Base-by-base conservation (phyloP, 345 rosid genomes). In the Bretschneidera sinensis region DNA sequence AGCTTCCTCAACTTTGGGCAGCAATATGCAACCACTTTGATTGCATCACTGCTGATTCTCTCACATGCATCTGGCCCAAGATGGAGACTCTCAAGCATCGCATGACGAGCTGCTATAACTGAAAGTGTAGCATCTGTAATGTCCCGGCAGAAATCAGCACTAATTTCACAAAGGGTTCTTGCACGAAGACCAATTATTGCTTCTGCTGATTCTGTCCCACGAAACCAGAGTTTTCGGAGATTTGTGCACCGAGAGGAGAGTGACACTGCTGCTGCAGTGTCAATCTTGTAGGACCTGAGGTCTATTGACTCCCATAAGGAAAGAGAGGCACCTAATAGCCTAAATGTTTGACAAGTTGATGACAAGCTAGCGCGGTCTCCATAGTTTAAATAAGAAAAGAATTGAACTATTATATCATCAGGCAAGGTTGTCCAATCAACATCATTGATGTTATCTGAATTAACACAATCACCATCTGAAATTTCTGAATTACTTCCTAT, bases 31-130 rank as follows among this genome's bases (percentile, higher is more conserved):
- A 73, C 34, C 34, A 70, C 72, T 70, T 70, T 70, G 57, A 73
- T 73, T 6, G 70, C 81, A 59, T 77, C 77, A 31, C 77, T 73
- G 17, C 70, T 77, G 19, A 77, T 66, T 54, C 66, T 73, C 77
- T n/a, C n/a, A n/a, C n/a, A n/a, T n/a, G n/a, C n/a, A n/a, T n/a
- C n/a, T n/a, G n/a, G n/a, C n/a, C n/a, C 75, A 58, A 77, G 72
- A 55, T 65, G 64, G 60, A 77, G 66, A 48, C 67, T 66, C 68
- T 73, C 77, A 19, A 77, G 73, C 55, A 60, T 55, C 55, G 66
- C 75, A 47, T 77, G 81, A 22, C 78, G 71, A 59, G 78, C 78
- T 22, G 56, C 75, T 11, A 73, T 58, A 10, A 63, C 57, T 0
- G 73, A 69, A 47, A 77, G 57, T 6, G 67, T 55, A 65, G 75